Percentiles rank a stretch among this genome's conserved stretches.
Conservation (phyloP, 306 rosid genomes). For the Malus sylvestris region DNA sequence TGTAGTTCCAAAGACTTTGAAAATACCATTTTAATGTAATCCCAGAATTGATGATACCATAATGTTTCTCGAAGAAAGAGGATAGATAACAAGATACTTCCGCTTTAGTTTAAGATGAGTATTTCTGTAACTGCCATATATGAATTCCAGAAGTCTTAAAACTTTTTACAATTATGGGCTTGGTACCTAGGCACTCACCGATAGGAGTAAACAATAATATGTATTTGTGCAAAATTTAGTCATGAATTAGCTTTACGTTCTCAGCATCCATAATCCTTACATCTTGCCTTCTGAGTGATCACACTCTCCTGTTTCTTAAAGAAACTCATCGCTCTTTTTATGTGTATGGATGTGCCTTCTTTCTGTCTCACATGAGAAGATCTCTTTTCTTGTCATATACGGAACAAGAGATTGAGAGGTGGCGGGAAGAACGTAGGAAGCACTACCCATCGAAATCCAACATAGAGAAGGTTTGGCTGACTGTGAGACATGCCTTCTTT, state of each 20-base stretch:
- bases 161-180: neutral
- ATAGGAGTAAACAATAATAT: neutral
- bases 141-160: neutral
- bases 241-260: neutral
- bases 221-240: neutral
- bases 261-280: neutral
- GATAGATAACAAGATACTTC: neutral
- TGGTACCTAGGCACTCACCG: neutral
- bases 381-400: constrained; percentile 38
- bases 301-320: constrained; percentile 7
- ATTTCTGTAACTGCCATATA: neutral
- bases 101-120: neutral
- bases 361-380: constrained; percentile 34
- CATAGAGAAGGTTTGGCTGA: constrained; percentile 47
- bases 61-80: neutral
- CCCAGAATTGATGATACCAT: neutral
- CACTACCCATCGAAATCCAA: constrained; percentile 53
- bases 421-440: constrained; percentile 86
- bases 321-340: neutral
- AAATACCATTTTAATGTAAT: neutral
- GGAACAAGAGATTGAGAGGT: constrained; percentile 65
- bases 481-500: constrained; percentile 6
- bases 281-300: constrained; percentile 2
- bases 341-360: constrained; percentile 8
- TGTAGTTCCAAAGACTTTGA: neutral